phyloP scores from a whole-genome alignment of 345 rosid genomes.

The Lumnitzera racemosa region DNA sequence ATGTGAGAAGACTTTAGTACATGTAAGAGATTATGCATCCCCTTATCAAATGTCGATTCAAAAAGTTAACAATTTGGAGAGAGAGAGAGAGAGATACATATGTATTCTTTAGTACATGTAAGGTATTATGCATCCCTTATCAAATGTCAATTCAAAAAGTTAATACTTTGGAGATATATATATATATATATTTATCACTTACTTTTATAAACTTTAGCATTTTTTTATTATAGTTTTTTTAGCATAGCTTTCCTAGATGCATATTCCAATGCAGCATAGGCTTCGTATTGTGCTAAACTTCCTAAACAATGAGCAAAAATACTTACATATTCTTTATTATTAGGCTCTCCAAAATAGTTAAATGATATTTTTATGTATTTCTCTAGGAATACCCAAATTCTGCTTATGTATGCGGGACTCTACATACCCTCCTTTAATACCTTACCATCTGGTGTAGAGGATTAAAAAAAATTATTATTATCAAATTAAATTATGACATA shows the following conservation, averaged over 20 bases:
- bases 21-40: neutral
- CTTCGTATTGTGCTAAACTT: neutral
- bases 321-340: neutral
- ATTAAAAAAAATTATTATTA: too few species aligned
- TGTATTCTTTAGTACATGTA: too few species aligned
- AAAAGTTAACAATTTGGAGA: too few species aligned
- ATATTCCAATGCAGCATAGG: neutral
- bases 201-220: slow-evolving; percentile 2
- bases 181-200: neutral
- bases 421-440: too few species aligned
- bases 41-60: too few species aligned
- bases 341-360: slow-evolving; percentile 1
- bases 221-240: neutral
- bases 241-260: neutral
- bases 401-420: neutral
- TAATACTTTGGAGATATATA: too few species aligned
- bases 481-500: too few species aligned
- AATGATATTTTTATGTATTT: neutral
- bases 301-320: neutral
- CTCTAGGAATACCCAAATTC: neutral
- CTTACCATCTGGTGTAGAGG: too few species aligned
- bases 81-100: too few species aligned
- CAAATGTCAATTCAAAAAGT: too few species aligned
- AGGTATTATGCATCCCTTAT: too few species aligned
- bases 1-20: neutral